These are phyloP conservation scores for Hypomyces rosellus DNA, from an alignment of 2,329 filamentous ascomycete species.

Conservation along the genomic window DNA sequence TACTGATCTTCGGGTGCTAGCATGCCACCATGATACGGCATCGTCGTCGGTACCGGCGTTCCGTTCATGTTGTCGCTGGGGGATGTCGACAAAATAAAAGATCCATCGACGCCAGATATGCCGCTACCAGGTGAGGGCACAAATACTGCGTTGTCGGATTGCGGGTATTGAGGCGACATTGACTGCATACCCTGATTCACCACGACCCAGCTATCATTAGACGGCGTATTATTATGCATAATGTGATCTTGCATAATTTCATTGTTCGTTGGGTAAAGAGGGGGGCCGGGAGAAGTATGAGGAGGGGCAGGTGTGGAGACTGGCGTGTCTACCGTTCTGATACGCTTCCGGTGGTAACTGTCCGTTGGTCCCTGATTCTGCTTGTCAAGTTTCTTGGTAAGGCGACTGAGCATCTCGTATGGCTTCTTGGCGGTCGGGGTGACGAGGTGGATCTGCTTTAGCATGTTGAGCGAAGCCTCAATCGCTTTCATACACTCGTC, in stretches of 20 bases:
- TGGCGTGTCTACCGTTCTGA: conserved; percentile 2
- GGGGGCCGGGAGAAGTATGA: not conserved
- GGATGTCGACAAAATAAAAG: conserved; percentile 3
- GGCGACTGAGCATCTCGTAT: conserved; percentile 25
- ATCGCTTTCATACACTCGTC: conserved; percentile 36
- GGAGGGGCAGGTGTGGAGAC: not conserved
- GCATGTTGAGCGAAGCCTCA: conserved; percentile 26
- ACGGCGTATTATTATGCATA: not conserved
- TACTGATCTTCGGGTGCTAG: conserved; percentile 12
- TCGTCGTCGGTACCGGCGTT: not conserved
- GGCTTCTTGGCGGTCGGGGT: conserved; percentile 27
- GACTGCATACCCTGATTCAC: not conserved
- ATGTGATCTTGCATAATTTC: not conserved
- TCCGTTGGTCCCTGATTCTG: not conserved
- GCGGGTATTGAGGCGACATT: not conserved
- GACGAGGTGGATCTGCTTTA: conserved; percentile 25
- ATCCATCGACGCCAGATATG: not conserved
- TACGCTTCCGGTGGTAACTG: conserved; percentile 10
- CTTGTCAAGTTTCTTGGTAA: conserved; percentile 19
- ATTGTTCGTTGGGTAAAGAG: not conserved
- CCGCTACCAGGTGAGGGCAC: not conserved
- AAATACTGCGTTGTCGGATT: not conserved
- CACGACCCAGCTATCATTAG: not conserved
- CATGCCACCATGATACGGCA: conserved; percentile 11
- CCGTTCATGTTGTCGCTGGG: not conserved